Conservation (phyloP, 306 rosid species). For the Adenanthera pavonina region DNA sequence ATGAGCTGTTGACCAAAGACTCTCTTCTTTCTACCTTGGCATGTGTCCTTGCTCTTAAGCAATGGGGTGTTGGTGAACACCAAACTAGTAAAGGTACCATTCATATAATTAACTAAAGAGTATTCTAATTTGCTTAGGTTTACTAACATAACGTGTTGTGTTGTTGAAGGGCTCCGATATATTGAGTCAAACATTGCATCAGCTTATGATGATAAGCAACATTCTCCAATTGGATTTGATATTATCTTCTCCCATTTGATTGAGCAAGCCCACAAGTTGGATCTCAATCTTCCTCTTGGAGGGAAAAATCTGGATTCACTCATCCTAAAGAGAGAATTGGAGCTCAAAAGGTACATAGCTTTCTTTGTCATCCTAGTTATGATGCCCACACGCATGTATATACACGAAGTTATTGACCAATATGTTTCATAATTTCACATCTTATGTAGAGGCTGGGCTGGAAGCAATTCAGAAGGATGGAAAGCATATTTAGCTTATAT, state of each 20-base stretch:
- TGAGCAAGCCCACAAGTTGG: constrained; percentile 57
- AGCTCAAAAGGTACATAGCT: constrained; percentile 54
- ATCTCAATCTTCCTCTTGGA: constrained; percentile 56
- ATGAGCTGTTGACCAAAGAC: constrained; percentile 61
- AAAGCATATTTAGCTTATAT: constrained; percentile 56
- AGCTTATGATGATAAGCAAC: constrained; percentile 63
- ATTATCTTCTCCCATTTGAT: constrained; percentile 69
- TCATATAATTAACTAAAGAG: no score
- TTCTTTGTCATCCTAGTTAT: no score
- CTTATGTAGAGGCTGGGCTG: constrained; percentile 32
- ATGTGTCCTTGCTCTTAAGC: constrained; percentile 70
- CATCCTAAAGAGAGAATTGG: constrained; percentile 61
- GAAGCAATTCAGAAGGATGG: constrained; percentile 52
- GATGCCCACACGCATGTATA: no score
- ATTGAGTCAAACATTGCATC: constrained; percentile 65
- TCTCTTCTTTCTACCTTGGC: constrained; percentile 78
- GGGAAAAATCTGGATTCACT: constrained; percentile 47
- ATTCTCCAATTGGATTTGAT: constrained; percentile 74
- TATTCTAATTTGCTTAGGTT: no score
- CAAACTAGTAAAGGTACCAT: constrained; percentile 64
- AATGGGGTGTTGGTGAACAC: constrained; percentile 66
- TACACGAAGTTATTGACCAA: no score
- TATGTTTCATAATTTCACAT: background rate
- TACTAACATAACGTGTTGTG: background rate
- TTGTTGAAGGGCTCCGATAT: constrained; percentile 68